Base-by-base conservation (phyloP, 805 yeast genomes). In the Yamadazyma nakazawae region DNA sequence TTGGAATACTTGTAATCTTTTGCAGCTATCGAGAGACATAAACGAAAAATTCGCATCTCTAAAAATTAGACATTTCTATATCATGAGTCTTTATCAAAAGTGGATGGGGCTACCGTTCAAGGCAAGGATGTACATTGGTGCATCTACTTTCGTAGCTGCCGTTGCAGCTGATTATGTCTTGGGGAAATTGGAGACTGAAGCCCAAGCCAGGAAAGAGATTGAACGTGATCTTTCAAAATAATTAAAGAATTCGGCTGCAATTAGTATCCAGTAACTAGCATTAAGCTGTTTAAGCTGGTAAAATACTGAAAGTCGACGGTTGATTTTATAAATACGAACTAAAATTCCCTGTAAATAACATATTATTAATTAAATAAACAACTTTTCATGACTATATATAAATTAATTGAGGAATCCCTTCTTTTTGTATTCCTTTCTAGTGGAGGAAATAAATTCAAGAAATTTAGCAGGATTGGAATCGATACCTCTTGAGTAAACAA, bases 391-490 rank as follows among this genome's bases (percentile, higher is more conserved):
- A 12, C 12, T 28, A 28, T 28, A 13, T 28, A 28, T 28, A 4
- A 40, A 40, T 24, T 37, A 43, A 18, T 38, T 32, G 51, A 68
- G 66, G 47, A 68, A 66, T 14, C 63, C 64, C 47, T 58, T 58
- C 40, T 57, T 51, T 31, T 58, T 59, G 50, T 57, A 72, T 42
- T 69, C 73, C 62, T 71, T 82, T 63, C 81, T 80, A 48, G 80
- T 66, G 36, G 76, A 71, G 39, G 85, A 79, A 51, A 84, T 80
- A 58, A 78, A 84, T 59, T 83, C 89, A 63, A 84, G 76, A 67
- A 84, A 84, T 55, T 76, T 81, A 45, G 88, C 88, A 26, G 88
- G 95, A 65, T 88, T 88, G 39, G 92, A 81, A 51, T 81, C 88
- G 49, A 82, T 74, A 46, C 97, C 97, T 60, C 84, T 76, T 24